Conservation (phyloP, 345 rosid genomes). For the Bruguiera sexangula region DNA sequence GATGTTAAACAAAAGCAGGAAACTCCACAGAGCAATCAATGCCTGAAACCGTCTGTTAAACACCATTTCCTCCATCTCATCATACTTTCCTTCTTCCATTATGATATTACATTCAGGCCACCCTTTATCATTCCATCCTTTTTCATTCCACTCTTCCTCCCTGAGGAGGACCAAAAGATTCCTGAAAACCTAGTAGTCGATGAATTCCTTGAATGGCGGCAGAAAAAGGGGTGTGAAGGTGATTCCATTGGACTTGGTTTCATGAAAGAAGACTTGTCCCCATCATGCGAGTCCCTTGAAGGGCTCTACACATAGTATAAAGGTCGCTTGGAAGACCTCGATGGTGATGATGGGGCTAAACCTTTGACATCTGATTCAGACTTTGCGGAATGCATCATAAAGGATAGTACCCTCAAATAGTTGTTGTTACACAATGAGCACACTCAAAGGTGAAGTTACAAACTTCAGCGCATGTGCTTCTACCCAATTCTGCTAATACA, state of each 20-base stretch:
- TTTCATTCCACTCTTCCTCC: slow-evolving; percentile 41
- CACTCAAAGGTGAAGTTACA: background rate
- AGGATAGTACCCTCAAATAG: background rate
- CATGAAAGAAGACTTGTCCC: slow-evolving; percentile 42
- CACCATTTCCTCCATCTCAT: slow-evolving; percentile 52
- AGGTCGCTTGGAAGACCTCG: slow-evolving; percentile 75
- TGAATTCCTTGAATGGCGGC: too few species aligned
- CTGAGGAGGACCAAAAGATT: slow-evolving; percentile 69
- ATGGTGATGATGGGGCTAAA: slow-evolving; percentile 73
- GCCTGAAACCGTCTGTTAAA: slow-evolving; percentile 56
- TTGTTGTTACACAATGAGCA: background rate
- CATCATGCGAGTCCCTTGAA: slow-evolving; percentile 85
- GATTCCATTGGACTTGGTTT: too few species aligned
- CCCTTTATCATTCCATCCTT: slow-evolving; percentile 63
- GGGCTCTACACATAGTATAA: slow-evolving; percentile 80
- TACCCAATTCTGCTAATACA: background rate
- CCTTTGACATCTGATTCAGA: slow-evolving; percentile 75
- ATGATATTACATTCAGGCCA: slow-evolving; percentile 77
- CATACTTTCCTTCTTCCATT: slow-evolving; percentile 70
- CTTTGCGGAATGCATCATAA: slow-evolving; percentile 56
- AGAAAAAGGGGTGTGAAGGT: too few species aligned
- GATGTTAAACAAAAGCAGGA: slow-evolving; percentile 51
- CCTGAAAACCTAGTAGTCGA: slow-evolving; percentile 60
- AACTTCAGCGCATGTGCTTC: background rate
- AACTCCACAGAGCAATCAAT: slow-evolving; percentile 49